Evolutionary conservation across 352 stramenopile species (phyloP).

Genomic region (Globisporangium orthogonon): DNA sequence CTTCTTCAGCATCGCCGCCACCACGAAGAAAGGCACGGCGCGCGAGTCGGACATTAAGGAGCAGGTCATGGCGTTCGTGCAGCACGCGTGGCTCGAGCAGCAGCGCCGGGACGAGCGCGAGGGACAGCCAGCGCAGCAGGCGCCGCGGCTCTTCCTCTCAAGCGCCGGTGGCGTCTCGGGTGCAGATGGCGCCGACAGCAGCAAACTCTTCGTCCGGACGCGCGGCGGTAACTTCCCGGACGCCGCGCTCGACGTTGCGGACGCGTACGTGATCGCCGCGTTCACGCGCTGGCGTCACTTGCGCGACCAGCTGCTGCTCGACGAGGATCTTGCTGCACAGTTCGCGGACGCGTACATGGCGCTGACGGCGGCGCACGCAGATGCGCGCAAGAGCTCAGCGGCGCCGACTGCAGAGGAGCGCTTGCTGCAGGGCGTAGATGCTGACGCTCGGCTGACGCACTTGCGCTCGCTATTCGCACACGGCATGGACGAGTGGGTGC

Average conservation of each 20-base stretch:
- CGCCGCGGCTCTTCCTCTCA: constrained; percentile 25
- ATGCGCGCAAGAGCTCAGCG: constrained; percentile 17
- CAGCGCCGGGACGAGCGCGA: background rate
- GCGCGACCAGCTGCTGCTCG: constrained; percentile 25
- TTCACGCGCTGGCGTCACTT: constrained; percentile 56
- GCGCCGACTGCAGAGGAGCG: constrained; percentile 28
- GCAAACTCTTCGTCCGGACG: constrained; percentile 12
- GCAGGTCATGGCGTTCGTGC: constrained; percentile 62
- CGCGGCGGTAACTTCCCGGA: constrained; percentile 36
- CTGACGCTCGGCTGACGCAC: constrained; percentile 25
- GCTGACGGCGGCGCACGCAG: constrained; percentile 17
- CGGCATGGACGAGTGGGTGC: constrained; percentile 55
- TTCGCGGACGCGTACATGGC: constrained; percentile 46
- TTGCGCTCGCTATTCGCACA: constrained; percentile 30
- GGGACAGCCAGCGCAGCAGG: constrained; percentile 10
- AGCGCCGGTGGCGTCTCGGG: background rate
- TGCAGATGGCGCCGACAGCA: background rate
- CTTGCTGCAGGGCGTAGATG: constrained; percentile 28
- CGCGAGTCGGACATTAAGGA: constrained; percentile 44
- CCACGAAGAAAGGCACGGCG: constrained; percentile 8
- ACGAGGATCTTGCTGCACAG: constrained; percentile 17
- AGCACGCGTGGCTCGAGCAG: constrained; percentile 6
- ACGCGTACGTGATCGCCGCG: constrained; percentile 76
- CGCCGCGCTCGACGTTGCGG: constrained; percentile 65
- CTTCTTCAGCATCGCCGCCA: constrained; percentile 36